phyloP scores from a whole-genome alignment of 169 alveolate species.

The Plasmodium falciparum region DNA sequence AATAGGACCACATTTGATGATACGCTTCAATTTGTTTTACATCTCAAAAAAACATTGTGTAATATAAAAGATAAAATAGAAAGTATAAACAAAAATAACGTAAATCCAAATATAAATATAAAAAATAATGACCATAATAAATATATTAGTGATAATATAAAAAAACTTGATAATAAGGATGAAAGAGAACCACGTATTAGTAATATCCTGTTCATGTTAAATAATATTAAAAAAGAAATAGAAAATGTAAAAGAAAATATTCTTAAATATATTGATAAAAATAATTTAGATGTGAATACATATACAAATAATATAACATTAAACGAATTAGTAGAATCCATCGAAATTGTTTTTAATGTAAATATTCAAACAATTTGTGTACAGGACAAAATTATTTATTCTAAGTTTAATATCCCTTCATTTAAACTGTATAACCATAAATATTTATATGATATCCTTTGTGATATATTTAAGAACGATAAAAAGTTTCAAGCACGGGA shows the following conservation, averaged over 20 bases:
- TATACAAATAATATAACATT: slow-evolving; percentile 34
- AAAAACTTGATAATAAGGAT: neutral
- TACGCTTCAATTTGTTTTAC: no score
- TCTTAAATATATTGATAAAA: neutral
- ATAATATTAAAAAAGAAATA: neutral
- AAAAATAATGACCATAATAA: neutral
- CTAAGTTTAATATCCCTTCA: slow-evolving; percentile 17
- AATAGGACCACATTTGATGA: no score
- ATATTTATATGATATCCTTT: slow-evolving; percentile 22
- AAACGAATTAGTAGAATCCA: slow-evolving; percentile 29
- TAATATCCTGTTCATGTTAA: neutral
- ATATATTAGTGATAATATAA: neutral
- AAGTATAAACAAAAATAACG: neutral
- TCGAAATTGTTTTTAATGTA: slow-evolving; percentile 41
- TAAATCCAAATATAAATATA: no score
- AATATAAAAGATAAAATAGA: neutral
- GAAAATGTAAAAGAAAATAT: slow-evolving; percentile 4
- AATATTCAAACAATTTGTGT: slow-evolving; percentile 55
- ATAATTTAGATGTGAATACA: neutral
- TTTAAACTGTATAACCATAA: neutral
- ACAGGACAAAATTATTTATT: slow-evolving; percentile 50
- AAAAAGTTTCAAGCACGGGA: neutral
- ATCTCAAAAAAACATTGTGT: no score
- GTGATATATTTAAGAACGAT: slow-evolving; percentile 6
- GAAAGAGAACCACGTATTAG: neutral